Evolutionary conservation across 176 grass and related monocot species (phyloP).

Genomic region (Oryza punctata): DNA sequence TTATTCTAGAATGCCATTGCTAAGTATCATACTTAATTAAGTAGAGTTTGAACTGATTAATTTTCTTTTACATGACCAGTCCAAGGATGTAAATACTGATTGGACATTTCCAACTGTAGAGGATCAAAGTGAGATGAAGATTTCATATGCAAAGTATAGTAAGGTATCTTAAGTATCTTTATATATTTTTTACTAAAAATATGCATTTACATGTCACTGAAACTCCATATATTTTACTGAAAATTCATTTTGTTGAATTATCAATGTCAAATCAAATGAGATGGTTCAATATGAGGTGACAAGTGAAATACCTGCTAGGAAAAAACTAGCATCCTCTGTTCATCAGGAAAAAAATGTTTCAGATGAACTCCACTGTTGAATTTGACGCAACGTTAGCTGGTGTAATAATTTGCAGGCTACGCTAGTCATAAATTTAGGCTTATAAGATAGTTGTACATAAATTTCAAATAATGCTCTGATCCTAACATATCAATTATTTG

Average conservation of each 20-base stretch:
- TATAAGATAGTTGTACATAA: slow-evolving; percentile 10
- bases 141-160: slow-evolving; percentile 92
- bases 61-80: slow-evolving; percentile 49
- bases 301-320: slow-evolving; percentile 5
- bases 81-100: slow-evolving; percentile 94
- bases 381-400: not conserved
- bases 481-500: not conserved
- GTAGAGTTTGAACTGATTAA: slow-evolving; percentile 32
- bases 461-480: not conserved
- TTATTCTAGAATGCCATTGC: slow-evolving; percentile 18
- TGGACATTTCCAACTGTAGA: slow-evolving; percentile 81
- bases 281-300: slow-evolving; percentile 11
- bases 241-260: not conserved
- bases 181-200: slow-evolving; percentile 17
- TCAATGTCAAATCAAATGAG: slow-evolving; percentile 3
- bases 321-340: not conserved
- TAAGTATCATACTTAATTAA: slow-evolving; percentile 21
- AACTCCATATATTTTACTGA: not conserved
- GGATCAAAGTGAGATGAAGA: slow-evolving; percentile 73
- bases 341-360: not conserved
- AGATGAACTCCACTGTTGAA: not conserved
- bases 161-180: slow-evolving; percentile 60
- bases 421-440: not conserved
- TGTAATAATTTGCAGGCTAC: not conserved
- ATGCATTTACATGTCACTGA: not conserved